A percentile compares a stretch with the other conserved stretches of the same genome.
These are phyloP conservation scores for Lathyrus aphaca DNA, from an alignment of 306 rosid species.

Conservation along the genomic window DNA sequence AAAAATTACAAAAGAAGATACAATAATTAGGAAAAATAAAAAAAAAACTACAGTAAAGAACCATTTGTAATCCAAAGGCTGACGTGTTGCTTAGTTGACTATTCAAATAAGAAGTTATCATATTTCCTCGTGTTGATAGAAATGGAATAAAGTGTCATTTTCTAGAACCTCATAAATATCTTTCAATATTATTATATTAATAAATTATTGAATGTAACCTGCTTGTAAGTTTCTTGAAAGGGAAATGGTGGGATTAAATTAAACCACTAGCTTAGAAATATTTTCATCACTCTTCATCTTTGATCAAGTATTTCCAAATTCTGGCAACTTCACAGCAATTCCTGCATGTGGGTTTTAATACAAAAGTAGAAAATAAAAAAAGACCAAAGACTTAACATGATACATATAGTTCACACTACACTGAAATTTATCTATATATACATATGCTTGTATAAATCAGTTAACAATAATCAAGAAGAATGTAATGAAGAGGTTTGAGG, in stretches of 20 bases:
- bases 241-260: neutral
- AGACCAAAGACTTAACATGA: no score
- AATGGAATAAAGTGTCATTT: neutral
- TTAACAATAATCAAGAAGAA: neutral
- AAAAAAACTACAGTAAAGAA: no score
- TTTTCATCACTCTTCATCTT: neutral
- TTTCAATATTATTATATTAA: neutral
- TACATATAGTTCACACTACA: neutral
- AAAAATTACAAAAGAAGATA: no score
- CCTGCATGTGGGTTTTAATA: neutral
- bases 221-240: constrained; percentile 27
- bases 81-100: no score
- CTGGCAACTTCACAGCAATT: constrained; percentile 40
- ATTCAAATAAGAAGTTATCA: no score
- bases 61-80: no score
- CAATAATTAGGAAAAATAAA: no score
- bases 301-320: neutral
- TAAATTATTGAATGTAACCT: constrained; percentile 6
- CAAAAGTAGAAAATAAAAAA: neutral
- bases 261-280: neutral
- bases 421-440: constrained; percentile 5
- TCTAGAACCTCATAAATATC: neutral
- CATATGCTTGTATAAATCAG: neutral
- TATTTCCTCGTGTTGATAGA: no score
- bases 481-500: neutral